Percentiles rank a stretch among this genome's conserved stretches.
phyloP scores from a whole-genome alignment of 352 stramenopile species.

The Peronospora destructor region DNA sequence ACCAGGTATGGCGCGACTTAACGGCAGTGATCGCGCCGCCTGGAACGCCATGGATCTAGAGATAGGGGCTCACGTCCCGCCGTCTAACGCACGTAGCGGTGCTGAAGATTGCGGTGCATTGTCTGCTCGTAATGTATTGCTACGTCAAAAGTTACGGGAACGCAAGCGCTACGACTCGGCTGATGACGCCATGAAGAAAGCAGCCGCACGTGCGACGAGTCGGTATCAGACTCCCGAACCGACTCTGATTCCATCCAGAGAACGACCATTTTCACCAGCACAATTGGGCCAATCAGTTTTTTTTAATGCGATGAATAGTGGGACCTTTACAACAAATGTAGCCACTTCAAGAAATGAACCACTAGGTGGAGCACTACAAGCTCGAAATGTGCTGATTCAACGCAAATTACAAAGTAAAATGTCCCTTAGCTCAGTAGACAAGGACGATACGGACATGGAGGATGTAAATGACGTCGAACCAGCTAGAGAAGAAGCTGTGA shows the following conservation, averaged over 20 bases:
- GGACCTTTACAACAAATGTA: slow-evolving; percentile 19
- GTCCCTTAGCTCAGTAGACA: slow-evolving; percentile 57
- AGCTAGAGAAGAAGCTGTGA: slow-evolving; percentile 16
- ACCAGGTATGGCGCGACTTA: slow-evolving; percentile 22
- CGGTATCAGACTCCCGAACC: slow-evolving; percentile 4
- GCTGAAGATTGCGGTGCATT: slow-evolving; percentile 37
- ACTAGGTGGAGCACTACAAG: slow-evolving; percentile 33
- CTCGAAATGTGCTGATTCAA: slow-evolving; percentile 62
- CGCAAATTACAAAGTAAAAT: slow-evolving; percentile 64
- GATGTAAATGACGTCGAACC: slow-evolving; percentile 12
- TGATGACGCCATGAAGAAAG: slow-evolving; percentile 73
- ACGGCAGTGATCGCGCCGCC: slow-evolving; percentile 35
- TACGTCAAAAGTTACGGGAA: slow-evolving; percentile 63
- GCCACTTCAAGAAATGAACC: slow-evolving; percentile 10
- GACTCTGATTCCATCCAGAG: slow-evolving; percentile 1
- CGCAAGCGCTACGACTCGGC: slow-evolving; percentile 81
- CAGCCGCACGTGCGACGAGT: slow-evolving; percentile 10
- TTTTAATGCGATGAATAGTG: slow-evolving; percentile 34
- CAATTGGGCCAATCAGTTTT: slow-evolving; percentile 40
- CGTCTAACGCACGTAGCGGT: slow-evolving; percentile 7
- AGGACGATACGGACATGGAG: slow-evolving; percentile 31
- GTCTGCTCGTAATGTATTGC: slow-evolving; percentile 72
- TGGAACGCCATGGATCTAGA: slow-evolving; percentile 49
- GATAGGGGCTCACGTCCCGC: slow-evolving; percentile 22
- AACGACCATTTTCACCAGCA: slow-evolving; percentile 25